These are phyloP conservation scores for Malus sylvestris DNA, from an alignment of 306 rosid genomes.

Conservation along the genomic window DNA sequence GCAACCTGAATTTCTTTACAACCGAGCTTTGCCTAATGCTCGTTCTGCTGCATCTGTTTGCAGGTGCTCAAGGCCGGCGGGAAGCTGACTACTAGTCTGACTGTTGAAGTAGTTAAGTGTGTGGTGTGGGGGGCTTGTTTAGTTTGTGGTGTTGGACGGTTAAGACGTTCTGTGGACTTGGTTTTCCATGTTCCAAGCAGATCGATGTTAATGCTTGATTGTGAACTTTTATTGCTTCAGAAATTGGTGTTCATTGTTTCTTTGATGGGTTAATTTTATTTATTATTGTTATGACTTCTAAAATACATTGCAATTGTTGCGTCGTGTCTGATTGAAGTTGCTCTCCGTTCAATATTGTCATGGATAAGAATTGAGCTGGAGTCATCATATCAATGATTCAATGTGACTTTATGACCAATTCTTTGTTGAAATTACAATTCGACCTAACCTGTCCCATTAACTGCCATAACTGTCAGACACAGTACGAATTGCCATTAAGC, in stretches of 20 bases:
- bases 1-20: background rate
- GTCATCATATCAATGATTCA: background rate
- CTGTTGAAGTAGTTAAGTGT: constrained; percentile 18
- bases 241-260: background rate
- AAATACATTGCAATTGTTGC: no score
- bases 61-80: constrained; percentile 28
- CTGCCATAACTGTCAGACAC: no score
- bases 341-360: background rate
- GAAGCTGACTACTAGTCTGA: constrained; percentile 29
- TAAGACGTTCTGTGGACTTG: constrained; percentile 11
- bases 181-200: constrained; percentile 7
- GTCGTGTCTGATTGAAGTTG: no score
- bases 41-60: background rate
- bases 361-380: background rate
- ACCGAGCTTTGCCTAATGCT: background rate
- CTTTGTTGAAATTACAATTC: no score
- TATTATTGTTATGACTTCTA: background rate
- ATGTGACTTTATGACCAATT: background rate
- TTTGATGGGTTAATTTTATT: background rate
- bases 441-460: no score
- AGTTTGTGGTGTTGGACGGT: constrained; percentile 16
- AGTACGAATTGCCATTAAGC: no score
- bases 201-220: constrained; percentile 5
- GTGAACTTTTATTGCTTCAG: constrained; percentile 14
- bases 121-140: constrained; percentile 7